Base-by-base conservation (phyloP, 345 rosid species). In the Syzygium aromaticum region DNA sequence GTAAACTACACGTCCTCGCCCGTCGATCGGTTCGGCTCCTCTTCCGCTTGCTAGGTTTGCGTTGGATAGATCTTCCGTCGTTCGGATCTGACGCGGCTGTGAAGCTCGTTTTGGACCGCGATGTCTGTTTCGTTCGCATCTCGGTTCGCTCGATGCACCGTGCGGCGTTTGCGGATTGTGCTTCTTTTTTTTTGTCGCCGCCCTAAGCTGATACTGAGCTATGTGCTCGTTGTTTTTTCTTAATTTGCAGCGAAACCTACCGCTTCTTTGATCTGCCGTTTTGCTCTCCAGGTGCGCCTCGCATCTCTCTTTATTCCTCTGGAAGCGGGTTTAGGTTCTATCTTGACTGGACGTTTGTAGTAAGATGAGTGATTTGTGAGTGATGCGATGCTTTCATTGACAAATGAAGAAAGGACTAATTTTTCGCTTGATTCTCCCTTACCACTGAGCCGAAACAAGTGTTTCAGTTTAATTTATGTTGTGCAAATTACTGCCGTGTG, bases 231-330 rank as follows among this genome's bases (percentile, higher is more conserved):
- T 78, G 51, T 86, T 84, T 16, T 89, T 43, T 43, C 7, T 1
- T 25, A 87, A 86, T 54, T 91, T 86, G 30, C 94, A 95, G 98
- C 88, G 95, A 95, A 92, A 95, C 98, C 22, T 95, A 94, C 91
- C 95, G 96, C 54, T 94, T 94, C 88, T 94, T 94, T 82, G 96
- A 95, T 91, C 95, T 95, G 23, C 98, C 96, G 21, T 95, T 96
- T 90, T 95, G 98, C 59, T 85, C 93, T 51, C 93, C 94, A 92
- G 95, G 96, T 96, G 90, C 77, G 84, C 54, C 3, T 80, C 85
- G 63, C 82, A 15, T 43, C 52, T 25, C 61, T 84, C 49, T 73
- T 49, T 67, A 7, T 12, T 88, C 28, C 59, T 56, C 52, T 23
- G 7, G 86, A 27, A 27, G 49, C 33, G 77, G 52, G 25, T 85